Evolutionary conservation across 1,284 basidiomycete genomes (phyloP), one percentile per base, ranked within the genome.

Genomic region (Pseudozyma sp.): DNA sequence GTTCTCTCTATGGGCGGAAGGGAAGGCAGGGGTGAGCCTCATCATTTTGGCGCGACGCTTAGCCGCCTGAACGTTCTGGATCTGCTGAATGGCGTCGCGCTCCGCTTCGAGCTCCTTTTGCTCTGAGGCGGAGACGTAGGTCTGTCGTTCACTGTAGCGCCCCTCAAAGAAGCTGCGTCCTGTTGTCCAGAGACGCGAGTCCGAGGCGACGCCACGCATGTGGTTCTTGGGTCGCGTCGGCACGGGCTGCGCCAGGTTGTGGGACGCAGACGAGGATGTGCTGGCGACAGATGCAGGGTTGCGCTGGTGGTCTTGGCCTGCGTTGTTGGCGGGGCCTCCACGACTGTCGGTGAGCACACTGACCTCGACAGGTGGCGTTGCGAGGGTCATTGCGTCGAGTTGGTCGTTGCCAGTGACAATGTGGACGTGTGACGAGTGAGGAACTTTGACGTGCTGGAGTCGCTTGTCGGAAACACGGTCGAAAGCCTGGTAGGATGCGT

Each of bases 21-120:
- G 42, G 53, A 62, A 75, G 14, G 78, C 78, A 7, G 78, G 78
- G 3, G 78, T 80, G 48, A 80, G 63, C 19, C 78, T 71, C 73
- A 76, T 75, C 49, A 80, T 58, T 54, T 65, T 69, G 34, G 74
- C 76, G 17, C 78, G 54, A 40, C 78, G 68, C 43, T 72, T 78
- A 33, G 69, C 68, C 10, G 75, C 69, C 51, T 78, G 76, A 5
- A 53, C 72, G 16, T 62, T 57, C 49, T 73, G 72, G 17, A 78
- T 70, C 58, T 68, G 65, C 11, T 47, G 54, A 43, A 72, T 58
- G 14, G 68, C 58, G 19, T 71, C 65, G 46, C 69, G 65, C 42
- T 76, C 65, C 2, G 55, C 66, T 19, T 66, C 58, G 37, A 66
- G 49, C 37, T 71, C 57, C 51, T 68, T 65, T 35, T 71, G 61